Base-by-base conservation (phyloP, 805 yeast species). In the Allodekkera sacchari region DNA sequence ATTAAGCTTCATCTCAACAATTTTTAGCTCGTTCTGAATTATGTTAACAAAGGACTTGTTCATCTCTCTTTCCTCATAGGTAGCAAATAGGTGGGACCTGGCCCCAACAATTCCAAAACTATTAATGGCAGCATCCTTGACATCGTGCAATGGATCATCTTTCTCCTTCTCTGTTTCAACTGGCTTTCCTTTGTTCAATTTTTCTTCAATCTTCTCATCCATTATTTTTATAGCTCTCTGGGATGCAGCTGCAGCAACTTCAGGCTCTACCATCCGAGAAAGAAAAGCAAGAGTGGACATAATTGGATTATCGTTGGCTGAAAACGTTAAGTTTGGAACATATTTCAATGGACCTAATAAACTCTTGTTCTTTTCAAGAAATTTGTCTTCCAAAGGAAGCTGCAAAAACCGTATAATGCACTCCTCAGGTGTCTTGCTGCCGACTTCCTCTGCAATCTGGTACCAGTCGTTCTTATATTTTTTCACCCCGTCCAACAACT, bases 271-370 rank as follows among this genome's bases (percentile, higher is more conserved):
- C 30, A 88, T 59, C 23, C 84, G 77, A 0, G 88, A 77, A 57
- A 92, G 63, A 55, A 88, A 92, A 10, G 95, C 79, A 40, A 92
- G 69, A n/a, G 94, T 89, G 22, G 94, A 80, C 62, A 92, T 68
- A 4, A 92, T 87, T 3, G 99, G 98, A 55, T 92, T 92, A 45
- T 92, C 97, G 18, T 79, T 74, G 27, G 84, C 72, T 22, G 84
- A 74, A 30, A 83, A 79, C 10, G 97, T 95, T 31, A 89, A 66
- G 52, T 84, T 81, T 3, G 94, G 80, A 4, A 89, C 78, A 53
- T 71, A 85, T 50, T 78, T 82, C 41, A 88, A 66, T 10, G 94
- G 83, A 1, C 92, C 88, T 13, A 81, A 53, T 22, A 70, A 65
- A 8, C 63, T 61, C 24, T 43, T 55, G 22, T 59, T 52, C 20